Evolutionary conservation across 2,329 filamentous ascomycete species (phyloP), one percentile per base, ranked within the genome.

Genomic region (Lachnellula subtilissima): DNA sequence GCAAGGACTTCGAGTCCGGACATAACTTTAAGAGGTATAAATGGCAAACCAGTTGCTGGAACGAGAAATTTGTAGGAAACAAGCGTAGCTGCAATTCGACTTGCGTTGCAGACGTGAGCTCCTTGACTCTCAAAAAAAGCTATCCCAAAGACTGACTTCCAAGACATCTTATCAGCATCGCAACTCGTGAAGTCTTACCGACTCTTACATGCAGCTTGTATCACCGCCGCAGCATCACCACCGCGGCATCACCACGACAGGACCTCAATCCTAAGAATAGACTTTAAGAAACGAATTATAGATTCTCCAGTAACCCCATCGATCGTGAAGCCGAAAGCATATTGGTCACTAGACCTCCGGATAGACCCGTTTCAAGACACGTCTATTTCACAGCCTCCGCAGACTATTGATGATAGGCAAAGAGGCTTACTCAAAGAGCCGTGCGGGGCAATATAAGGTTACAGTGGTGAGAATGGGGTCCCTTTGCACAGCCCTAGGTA

Each of bases 1-100:
- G 50, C 53, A n/a, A 58, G 35, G 19, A 55, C 36, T 35, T 59
- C 50, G 37, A 59, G 14, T 17, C 50, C 47, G 5, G 55, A 53
- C 58, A 60, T 59, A n/a, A 53, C 32, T 22, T 45, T 5, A 12
- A 22, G n/a, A 45, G 42, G 11, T 23, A 17, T 23, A 23, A 14
- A 45, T n/a, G 4, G 39, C 39, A 40, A 40, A n/a, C 39, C 39
- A 40, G 39, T 40, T 15, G 15, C 17, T 17, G n/a, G 1, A 40
- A 32, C 2, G 2, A 40, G 7, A 6, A 40, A 40, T 2, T n/a
- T 23, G 17, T 9, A 14, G 6, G 42, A 23, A 45, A 2, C 1
- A 17, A n/a, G 9, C 14, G n/a, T 45, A 19, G 15, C 6, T 12
- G n/a, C n/a, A 22, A 14, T 22, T 40, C 5, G 9, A 23, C n/a